Evolutionary conservation across 331 rosid species (phyloP).

Genomic region (Quercus phellos): DNA sequence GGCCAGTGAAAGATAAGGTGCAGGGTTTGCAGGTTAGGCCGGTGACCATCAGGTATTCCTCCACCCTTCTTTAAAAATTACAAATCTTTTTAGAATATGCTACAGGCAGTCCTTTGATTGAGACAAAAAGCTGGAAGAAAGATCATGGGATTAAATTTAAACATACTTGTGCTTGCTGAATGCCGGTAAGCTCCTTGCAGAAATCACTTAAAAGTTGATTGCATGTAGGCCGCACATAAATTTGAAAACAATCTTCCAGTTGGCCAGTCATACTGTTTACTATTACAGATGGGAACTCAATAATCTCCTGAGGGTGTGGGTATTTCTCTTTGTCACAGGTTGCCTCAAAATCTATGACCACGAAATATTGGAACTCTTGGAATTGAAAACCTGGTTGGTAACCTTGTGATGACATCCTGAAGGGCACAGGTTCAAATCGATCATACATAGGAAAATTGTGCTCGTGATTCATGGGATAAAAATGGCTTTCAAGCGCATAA

Average conservation of each 20-base stretch:
- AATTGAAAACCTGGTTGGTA: slow-evolving; percentile 48
- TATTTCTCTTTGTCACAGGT: slow-evolving; percentile 82
- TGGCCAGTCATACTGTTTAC: slow-evolving; percentile 89
- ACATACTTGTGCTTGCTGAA: slow-evolving; percentile 76
- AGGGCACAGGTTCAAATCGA: slow-evolving; percentile 52
- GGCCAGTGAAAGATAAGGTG: not conserved
- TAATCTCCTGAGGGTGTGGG: slow-evolving; percentile 93
- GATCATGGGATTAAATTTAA: not conserved
- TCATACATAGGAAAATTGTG: slow-evolving; percentile 45
- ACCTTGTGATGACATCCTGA: slow-evolving; percentile 57
- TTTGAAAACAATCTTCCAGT: slow-evolving; percentile 88
- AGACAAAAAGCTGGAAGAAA: not conserved
- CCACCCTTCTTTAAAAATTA: not conserved
- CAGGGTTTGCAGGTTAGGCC: not conserved
- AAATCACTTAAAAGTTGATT: slow-evolving; percentile 72
- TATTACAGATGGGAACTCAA: slow-evolving; percentile 93
- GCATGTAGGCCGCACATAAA: slow-evolving; percentile 85
- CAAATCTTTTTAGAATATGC: not conserved
- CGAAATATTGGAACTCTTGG: slow-evolving; percentile 91
- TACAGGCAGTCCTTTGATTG: not conserved
- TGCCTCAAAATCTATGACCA: slow-evolving; percentile 97
- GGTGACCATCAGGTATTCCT: not conserved
- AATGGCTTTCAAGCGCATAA: slow-evolving; percentile 60
- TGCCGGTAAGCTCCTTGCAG: slow-evolving; percentile 93
- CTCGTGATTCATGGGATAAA: slow-evolving; percentile 29